phyloP scores from a whole-genome alignment of 805 yeast genomes.

The Ogataea paraovalis region DNA sequence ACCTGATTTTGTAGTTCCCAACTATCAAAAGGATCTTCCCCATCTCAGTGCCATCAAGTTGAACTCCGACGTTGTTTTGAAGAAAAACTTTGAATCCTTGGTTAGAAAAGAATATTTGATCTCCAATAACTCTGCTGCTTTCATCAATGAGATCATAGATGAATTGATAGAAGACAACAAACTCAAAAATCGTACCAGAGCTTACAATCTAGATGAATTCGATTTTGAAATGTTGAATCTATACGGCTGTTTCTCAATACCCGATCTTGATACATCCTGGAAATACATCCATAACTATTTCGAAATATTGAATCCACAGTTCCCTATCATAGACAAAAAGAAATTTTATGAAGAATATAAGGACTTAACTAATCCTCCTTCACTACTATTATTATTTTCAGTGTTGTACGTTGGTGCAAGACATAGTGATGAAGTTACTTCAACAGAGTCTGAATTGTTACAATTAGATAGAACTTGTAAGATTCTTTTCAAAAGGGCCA shows the following conservation, averaged over 20 bases:
- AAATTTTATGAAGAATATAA: slow-evolving; percentile 57
- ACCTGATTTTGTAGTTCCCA: slow-evolving; percentile 11
- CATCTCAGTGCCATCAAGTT: slow-evolving; percentile 9
- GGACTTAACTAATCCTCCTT: slow-evolving; percentile 56
- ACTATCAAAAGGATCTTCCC: slow-evolving; percentile 6
- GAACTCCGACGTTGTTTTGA: slow-evolving; percentile 10
- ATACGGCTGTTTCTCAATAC: slow-evolving; percentile 68
- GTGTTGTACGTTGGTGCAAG: slow-evolving; percentile 66
- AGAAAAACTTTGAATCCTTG: slow-evolving; percentile 10
- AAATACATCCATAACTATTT: slow-evolving; percentile 61
- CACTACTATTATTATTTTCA: slow-evolving; percentile 57
- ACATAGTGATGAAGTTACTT: slow-evolving; percentile 48
- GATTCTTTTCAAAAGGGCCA: slow-evolving; percentile 39
- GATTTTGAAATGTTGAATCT: slow-evolving; percentile 62
- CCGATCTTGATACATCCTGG: slow-evolving; percentile 58
- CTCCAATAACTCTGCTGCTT: slow-evolving; percentile 24
- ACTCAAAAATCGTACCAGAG: slow-evolving; percentile 12
- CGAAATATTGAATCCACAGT: slow-evolving; percentile 55
- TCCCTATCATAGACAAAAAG: slow-evolving; percentile 65
- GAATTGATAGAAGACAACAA: slow-evolving; percentile 16
- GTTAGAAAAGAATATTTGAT: slow-evolving; percentile 10
- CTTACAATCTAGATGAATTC: slow-evolving; percentile 28
- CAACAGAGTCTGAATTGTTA: slow-evolving; percentile 45
- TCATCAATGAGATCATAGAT: slow-evolving; percentile 19
- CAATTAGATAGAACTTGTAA: slow-evolving; percentile 39